Conservation (phyloP, 345 rosid species). For the Populus nigra region DNA sequence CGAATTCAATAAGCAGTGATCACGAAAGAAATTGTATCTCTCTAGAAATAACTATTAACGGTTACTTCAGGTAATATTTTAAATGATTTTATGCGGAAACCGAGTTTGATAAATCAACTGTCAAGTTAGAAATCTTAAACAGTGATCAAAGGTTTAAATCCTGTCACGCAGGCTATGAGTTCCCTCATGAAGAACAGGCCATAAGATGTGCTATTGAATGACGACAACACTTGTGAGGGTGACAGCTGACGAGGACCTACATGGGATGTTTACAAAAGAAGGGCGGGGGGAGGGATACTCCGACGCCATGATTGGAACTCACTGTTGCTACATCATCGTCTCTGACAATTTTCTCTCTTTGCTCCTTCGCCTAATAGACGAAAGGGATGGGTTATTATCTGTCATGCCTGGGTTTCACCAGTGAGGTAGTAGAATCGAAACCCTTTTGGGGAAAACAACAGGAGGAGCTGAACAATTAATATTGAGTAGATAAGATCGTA, state of each 20-base stretch:
- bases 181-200: neutral
- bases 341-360: neutral
- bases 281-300: constrained; percentile 2
- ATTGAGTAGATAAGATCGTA: neutral
- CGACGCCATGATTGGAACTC: constrained; percentile 19
- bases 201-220: neutral
- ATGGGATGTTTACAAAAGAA: constrained; percentile 6
- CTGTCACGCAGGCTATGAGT: neutral
- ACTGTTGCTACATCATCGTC: constrained; percentile 18
- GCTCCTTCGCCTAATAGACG: constrained; percentile 11
- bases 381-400: constrained; percentile 28
- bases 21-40: no score
- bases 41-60: no score
- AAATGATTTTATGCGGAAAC: no score
- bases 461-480: neutral
- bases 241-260: constrained; percentile 13
- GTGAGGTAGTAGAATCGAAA: no score
- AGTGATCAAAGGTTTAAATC: neutral
- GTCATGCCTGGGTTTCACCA: neutral
- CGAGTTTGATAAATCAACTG: neutral
- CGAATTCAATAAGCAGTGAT: no score
- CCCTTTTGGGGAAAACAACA: no score
- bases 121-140: neutral
- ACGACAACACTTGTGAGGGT: neutral
- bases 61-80: no score